A percentile compares a stretch with the other conserved stretches of the same genome.
phyloP scores from a whole-genome alignment of 1,139 yeast genomes.

The Protomyces inouyei region DNA sequence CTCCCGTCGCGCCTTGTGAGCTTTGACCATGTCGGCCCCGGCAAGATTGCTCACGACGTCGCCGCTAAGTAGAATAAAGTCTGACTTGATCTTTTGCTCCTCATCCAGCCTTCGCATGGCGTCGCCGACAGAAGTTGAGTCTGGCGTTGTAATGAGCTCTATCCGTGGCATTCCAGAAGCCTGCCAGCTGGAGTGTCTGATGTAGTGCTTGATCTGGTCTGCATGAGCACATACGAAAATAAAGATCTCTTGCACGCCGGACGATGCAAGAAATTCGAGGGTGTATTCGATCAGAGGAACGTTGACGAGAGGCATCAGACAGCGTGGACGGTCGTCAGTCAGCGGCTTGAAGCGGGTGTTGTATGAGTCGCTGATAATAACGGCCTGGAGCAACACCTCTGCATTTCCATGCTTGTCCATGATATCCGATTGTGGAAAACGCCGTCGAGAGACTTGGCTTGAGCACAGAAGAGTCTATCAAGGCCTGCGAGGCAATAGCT shows the following conservation, averaged over 20 bases:
- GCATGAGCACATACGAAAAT: slow-evolving; percentile 88
- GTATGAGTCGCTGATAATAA: slow-evolving; percentile 88
- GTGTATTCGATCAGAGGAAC: slow-evolving; percentile 94
- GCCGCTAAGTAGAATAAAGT: slow-evolving; percentile 83
- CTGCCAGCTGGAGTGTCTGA: slow-evolving; percentile 79
- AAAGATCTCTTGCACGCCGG: slow-evolving; percentile 84
- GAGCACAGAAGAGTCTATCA: too few relatives aligned
- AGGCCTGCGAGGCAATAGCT: too few relatives aligned
- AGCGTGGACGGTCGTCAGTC: slow-evolving; percentile 76
- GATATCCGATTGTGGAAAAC: too few relatives aligned
- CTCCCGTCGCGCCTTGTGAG: slow-evolving; percentile 62
- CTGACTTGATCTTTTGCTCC: slow-evolving; percentile 81
- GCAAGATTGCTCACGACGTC: slow-evolving; percentile 91
- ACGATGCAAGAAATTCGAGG: slow-evolving; percentile 83
- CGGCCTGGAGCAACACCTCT: slow-evolving; percentile 55
- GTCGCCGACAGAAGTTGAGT: slow-evolving; percentile 89
- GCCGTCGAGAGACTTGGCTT: too few relatives aligned
- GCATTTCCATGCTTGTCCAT: not conserved
- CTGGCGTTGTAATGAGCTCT: slow-evolving; percentile 75
- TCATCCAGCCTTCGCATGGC: slow-evolving; percentile 94
- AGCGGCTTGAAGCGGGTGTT: slow-evolving; percentile 90
- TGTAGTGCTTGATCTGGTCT: slow-evolving; percentile 75
- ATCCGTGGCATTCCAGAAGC: slow-evolving; percentile 66
- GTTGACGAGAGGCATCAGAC: slow-evolving; percentile 84
- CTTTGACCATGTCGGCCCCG: slow-evolving; percentile 63